Percentiles rank a stretch among this genome's conserved stretches.
Conservation (phyloP, 2,329 filamentous ascomycete species). For the Dryadomyces sulphureus region DNA sequence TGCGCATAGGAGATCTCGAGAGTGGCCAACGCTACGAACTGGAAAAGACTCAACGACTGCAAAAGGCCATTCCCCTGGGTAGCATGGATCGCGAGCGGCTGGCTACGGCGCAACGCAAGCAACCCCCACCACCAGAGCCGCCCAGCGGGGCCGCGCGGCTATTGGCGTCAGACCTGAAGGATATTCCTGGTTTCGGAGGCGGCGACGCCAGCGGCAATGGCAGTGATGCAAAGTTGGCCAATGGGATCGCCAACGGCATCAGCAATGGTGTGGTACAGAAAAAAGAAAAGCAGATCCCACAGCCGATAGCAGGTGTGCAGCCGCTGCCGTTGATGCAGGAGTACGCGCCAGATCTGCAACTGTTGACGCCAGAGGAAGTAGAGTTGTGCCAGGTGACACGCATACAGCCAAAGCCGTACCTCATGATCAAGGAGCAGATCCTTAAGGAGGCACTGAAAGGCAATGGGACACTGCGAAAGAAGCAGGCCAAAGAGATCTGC, state of each 20-base stretch:
- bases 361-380: conserved; percentile 69
- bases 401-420: conserved; percentile 84
- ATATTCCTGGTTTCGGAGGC: too few relatives aligned
- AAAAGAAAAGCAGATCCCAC: conserved; percentile 36
- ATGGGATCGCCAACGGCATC: conserved; percentile 29
- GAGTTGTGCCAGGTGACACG: conserved; percentile 76
- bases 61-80: conserved; percentile 56
- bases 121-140: conserved; percentile 57
- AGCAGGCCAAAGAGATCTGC: conserved; percentile 77
- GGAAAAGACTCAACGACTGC: conserved; percentile 66
- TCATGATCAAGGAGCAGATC: conserved; percentile 89
- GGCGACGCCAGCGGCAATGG: not conserved
- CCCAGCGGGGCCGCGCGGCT: conserved; percentile 62
- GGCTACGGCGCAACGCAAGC: conserved; percentile 54
- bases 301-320: conserved; percentile 44
- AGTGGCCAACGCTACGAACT: conserved; percentile 84
- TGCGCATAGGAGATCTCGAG: conserved; percentile 71
- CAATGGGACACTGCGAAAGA: conserved; percentile 83
- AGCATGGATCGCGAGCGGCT: conserved; percentile 72
- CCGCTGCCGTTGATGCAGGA: conserved; percentile 59
- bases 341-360: conserved; percentile 66
- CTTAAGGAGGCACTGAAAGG: conserved; percentile 80
- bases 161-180: conserved; percentile 45
- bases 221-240: too few relatives aligned
- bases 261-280: conserved; percentile 16